These are phyloP conservation scores for Pisolithus marmoratus DNA, from an alignment of 768 basidiomycete species.

Conservation along the genomic window DNA sequence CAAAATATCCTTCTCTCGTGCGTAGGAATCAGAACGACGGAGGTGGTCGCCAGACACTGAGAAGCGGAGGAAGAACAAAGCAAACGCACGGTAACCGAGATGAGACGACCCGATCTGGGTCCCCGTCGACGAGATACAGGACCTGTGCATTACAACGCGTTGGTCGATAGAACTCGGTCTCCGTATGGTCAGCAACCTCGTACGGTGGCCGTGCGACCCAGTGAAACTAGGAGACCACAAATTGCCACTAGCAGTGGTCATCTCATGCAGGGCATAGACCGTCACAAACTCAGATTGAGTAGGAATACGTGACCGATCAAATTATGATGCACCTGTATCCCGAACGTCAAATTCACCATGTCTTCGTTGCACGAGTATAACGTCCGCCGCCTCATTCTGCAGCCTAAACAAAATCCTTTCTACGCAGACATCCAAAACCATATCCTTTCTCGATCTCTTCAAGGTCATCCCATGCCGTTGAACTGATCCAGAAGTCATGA, in stretches of 20 bases:
- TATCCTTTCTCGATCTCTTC: too few species aligned
- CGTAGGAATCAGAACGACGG: conserved; percentile 28
- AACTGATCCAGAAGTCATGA: too few species aligned
- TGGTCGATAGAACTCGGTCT: conserved; percentile 3
- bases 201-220: conserved; percentile 7
- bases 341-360: conserved; percentile 26
- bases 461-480: too few species aligned
- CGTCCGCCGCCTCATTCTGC: neutral
- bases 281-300: conserved; percentile 24
- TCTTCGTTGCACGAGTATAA: neutral
- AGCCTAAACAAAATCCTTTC: too few species aligned
- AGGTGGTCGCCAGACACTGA: conserved; percentile 17
- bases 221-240: conserved; percentile 15
- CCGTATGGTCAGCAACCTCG: conserved; percentile 6
- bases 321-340: conserved; percentile 32
- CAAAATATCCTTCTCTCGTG: conserved; percentile 27
- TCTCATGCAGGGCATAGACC: conserved; percentile 12
- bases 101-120: conserved; percentile 19
- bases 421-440: too few species aligned
- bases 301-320: conserved; percentile 28
- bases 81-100: conserved; percentile 21
- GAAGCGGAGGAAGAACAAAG: conserved; percentile 26
- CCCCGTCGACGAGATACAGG: conserved; percentile 14
- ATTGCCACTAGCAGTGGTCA: conserved; percentile 8
- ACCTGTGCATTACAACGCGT: conserved; percentile 1